These are phyloP conservation scores for Daldinia bambusicola DNA, from an alignment of 495 filamentous ascomycete species.

Conservation along the genomic window DNA sequence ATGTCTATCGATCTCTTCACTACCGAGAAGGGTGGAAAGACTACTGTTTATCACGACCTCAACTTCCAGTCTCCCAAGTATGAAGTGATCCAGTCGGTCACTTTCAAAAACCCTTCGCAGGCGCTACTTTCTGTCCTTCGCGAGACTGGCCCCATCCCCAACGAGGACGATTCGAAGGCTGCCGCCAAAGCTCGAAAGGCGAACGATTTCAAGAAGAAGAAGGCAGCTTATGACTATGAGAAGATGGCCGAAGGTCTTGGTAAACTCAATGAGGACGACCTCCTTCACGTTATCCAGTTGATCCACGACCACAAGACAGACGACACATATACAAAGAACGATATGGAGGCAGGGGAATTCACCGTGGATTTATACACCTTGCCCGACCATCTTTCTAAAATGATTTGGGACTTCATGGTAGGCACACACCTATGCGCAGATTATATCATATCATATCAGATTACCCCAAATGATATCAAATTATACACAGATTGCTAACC, in stretches of 20 bases:
- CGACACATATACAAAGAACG: constrained; percentile 95
- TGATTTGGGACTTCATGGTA: constrained; percentile 88
- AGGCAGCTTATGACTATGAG: constrained; percentile 89
- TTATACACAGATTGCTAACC: constrained; percentile 13
- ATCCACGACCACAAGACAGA: constrained; percentile 94
- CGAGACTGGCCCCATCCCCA: constrained; percentile 84
- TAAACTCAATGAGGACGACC: constrained; percentile 84
- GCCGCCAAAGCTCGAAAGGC: constrained; percentile 65
- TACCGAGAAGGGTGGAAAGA: constrained; percentile 87
- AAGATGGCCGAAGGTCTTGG: constrained; percentile 95
- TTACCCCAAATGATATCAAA: background rate
- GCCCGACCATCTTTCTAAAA: constrained; percentile 81
- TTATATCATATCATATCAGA: background rate
- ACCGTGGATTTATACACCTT: constrained; percentile 97
- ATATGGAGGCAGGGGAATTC: constrained; percentile 97
- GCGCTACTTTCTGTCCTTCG: constrained; percentile 76
- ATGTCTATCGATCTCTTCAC: constrained; percentile 84
- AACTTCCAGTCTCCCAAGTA: constrained; percentile 88
- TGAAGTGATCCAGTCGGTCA: constrained; percentile 81
- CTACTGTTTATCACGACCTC: constrained; percentile 83
- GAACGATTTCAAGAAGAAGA: constrained; percentile 82
- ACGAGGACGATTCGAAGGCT: constrained; percentile 69
- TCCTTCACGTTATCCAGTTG: constrained; percentile 95
- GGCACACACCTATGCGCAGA: constrained; percentile 22
- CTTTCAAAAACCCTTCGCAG: constrained; percentile 92